These are phyloP conservation scores for Alternaria infectoria DNA, from an alignment of 2,329 filamentous ascomycete genomes.

Conservation along the genomic window DNA sequence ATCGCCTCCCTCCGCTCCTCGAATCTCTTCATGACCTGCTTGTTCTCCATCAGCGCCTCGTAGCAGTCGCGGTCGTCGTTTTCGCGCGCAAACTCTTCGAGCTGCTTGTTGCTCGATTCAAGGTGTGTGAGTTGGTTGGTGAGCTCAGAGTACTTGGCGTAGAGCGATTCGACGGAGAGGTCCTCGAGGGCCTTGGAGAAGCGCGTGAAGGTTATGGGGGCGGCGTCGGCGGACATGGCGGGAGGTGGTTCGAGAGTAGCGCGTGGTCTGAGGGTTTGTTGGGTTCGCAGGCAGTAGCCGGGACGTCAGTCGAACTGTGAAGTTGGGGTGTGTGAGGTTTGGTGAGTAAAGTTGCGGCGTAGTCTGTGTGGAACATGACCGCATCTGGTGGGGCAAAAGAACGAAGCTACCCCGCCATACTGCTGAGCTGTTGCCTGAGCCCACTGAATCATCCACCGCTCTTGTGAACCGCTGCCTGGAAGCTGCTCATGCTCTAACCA, in stretches of 20 bases:
- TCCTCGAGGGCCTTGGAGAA: slow-evolving; percentile 72
- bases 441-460: background rate
- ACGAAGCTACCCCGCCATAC: background rate
- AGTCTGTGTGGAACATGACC: background rate
- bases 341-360: background rate
- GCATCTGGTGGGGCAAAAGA: background rate
- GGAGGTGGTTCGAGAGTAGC: background rate
- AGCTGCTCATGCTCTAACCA: too few species aligned
- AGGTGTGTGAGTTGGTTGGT: slow-evolving; percentile 77
- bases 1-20: slow-evolving; percentile 69
- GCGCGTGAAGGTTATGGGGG: slow-evolving; percentile 66
- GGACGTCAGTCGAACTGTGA: background rate
- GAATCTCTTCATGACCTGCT: slow-evolving; percentile 71
- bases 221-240: slow-evolving; percentile 67
- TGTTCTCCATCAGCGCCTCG: slow-evolving; percentile 76
- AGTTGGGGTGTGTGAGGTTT: background rate
- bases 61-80: slow-evolving; percentile 72
- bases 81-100: slow-evolving; percentile 63
- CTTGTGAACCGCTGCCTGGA: background rate
- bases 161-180: slow-evolving; percentile 70
- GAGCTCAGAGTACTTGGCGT: slow-evolving; percentile 77
- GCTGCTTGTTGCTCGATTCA: slow-evolving; percentile 74
- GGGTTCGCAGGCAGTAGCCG: background rate
- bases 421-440: background rate
- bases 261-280: background rate